Evolutionary conservation across 2,329 filamentous ascomycete species (phyloP).

Genomic region (Hawksworthiomyces lignivorus): DNA sequence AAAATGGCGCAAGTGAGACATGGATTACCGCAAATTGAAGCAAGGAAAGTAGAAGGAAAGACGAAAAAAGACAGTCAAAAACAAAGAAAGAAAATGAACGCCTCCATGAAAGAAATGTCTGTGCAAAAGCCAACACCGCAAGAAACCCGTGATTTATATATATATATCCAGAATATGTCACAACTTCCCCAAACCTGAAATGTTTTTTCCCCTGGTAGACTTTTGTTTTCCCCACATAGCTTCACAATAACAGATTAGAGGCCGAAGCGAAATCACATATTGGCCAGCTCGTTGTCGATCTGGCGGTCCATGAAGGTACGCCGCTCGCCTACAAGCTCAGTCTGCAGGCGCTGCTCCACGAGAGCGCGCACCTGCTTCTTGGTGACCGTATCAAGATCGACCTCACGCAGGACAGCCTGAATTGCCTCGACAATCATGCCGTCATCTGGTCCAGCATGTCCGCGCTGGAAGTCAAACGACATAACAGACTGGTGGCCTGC

Average conservation of each 20-base stretch:
- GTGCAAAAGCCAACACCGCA: too few species aligned
- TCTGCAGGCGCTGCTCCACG: slow-evolving; percentile 88
- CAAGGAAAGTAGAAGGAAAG: neutral
- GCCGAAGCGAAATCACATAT: slow-evolving; percentile 58
- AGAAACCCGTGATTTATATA: neutral
- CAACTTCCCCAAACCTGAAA: too few species aligned
- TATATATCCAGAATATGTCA: too few species aligned
- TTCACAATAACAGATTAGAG: too few species aligned
- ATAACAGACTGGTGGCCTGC: slow-evolving; percentile 39
- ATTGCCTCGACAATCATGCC: slow-evolving; percentile 76
- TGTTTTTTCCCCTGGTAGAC: too few species aligned
- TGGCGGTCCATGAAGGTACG: slow-evolving; percentile 83
- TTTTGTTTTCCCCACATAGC: too few species aligned
- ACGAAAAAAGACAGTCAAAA: neutral
- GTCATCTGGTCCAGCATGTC: slow-evolving; percentile 64
- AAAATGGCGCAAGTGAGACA: too few species aligned
- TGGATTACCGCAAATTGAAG: too few species aligned
- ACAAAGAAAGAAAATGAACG: neutral
- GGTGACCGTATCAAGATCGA: slow-evolving; percentile 92
- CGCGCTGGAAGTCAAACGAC: slow-evolving; percentile 55
- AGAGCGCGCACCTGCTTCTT: slow-evolving; percentile 94
- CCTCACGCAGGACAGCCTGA: slow-evolving; percentile 71
- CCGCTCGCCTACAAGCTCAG: slow-evolving; percentile 77
- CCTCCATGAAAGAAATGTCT: neutral
- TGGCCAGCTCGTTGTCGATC: slow-evolving; percentile 89